These are phyloP conservation scores for Penicillium brevicompactum DNA, from an alignment of 2,329 filamentous ascomycete species.

Conservation along the genomic window DNA sequence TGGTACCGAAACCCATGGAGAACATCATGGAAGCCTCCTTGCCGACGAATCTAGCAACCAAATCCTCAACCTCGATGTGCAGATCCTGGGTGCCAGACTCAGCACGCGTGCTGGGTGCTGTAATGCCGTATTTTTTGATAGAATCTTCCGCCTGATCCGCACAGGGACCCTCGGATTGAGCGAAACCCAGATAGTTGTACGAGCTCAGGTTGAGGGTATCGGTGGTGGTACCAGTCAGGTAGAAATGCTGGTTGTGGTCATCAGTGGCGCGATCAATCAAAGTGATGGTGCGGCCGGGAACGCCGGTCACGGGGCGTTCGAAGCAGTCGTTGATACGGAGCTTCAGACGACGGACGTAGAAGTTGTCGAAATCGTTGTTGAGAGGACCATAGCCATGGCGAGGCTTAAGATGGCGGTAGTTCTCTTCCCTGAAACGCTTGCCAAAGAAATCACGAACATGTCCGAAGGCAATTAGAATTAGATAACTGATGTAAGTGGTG, in stretches of 20 bases:
- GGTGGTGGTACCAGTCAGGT: conserved; percentile 84
- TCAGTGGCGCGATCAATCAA: conserved; percentile 87
- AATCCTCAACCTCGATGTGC: conserved; percentile 82
- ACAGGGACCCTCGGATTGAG: conserved; percentile 94
- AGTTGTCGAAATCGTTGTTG: conserved; percentile 98
- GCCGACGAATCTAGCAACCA: conserved; percentile 88
- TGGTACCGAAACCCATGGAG: conserved; percentile 98
- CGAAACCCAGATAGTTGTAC: conserved; percentile 98
- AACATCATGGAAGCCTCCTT: conserved; percentile 96
- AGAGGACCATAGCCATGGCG: conserved; percentile 90
- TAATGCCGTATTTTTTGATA: conserved; percentile 82
- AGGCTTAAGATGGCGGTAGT: conserved; percentile 80
- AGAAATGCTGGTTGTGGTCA: conserved; percentile 89
- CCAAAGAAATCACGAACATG: conserved; percentile 97
- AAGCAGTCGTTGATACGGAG: conserved; percentile 97
- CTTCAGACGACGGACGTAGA: conserved; percentile 92
- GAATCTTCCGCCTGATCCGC: conserved; percentile 88
- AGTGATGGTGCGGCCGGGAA: conserved; percentile 91
- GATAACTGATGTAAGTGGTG: conserved; percentile 97
- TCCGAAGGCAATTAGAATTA: conserved; percentile 91
- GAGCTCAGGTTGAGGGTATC: conserved; percentile 99
- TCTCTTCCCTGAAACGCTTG: conserved; percentile 85
- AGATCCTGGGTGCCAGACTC: conserved; percentile 88
- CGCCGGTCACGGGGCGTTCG: conserved; percentile 85
- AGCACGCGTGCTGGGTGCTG: conserved; percentile 75